Evolutionary conservation across 495 filamentous ascomycete genomes (phyloP).

Genomic region (Aspergillus conjunctus): DNA sequence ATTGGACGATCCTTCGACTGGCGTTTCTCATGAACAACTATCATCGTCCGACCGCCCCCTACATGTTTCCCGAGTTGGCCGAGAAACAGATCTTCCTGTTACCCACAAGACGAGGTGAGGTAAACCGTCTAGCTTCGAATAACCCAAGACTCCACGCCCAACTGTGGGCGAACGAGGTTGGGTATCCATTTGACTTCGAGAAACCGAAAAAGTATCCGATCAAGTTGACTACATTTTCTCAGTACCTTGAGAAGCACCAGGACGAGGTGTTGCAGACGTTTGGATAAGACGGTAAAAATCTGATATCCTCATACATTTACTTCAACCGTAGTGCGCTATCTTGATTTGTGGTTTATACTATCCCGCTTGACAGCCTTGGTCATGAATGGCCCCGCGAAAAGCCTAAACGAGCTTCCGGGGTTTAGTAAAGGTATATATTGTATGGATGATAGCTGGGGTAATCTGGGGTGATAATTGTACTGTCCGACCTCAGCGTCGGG

Average conservation of each 20-base stretch:
- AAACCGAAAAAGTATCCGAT: constrained; percentile 6
- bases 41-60: neutral
- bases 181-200: neutral
- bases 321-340: too few species aligned
- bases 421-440: too few species aligned
- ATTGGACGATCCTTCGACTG: constrained; percentile 8
- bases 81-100: neutral
- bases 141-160: constrained; percentile 4
- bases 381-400: too few species aligned
- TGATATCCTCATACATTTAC: too few species aligned
- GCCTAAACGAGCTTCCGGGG: too few species aligned
- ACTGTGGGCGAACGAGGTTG: constrained; percentile 5
- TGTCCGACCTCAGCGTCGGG: too few species aligned
- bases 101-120: neutral
- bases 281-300: too few species aligned
- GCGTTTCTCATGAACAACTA: constrained; percentile 5
- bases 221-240: constrained; percentile 5
- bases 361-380: too few species aligned
- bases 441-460: too few species aligned
- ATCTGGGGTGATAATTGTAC: too few species aligned
- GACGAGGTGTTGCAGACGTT: neutral
- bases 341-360: too few species aligned
- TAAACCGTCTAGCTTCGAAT: neutral
- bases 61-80: constrained; percentile 7
- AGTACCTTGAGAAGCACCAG: constrained; percentile 4